Evolutionary conservation across 257 asterid genomes (phyloP).

Genomic region (Pogostemon cablin): DNA sequence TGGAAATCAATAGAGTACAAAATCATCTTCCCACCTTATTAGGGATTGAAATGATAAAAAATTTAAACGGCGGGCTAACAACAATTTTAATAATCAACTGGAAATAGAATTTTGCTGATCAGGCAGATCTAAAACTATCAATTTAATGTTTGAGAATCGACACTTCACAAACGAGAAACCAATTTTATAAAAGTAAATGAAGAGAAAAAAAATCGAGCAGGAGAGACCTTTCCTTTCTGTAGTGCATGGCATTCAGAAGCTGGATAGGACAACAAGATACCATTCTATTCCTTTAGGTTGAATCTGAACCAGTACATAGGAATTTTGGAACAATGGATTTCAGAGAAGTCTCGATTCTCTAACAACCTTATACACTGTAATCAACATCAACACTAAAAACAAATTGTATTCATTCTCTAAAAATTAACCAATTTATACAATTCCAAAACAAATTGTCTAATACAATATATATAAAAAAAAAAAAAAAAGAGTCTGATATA

Average conservation of each 20-base stretch:
- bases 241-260: slow-evolving; percentile 35
- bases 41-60: background rate
- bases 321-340: background rate
- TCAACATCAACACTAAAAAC: background rate
- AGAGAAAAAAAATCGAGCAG: slow-evolving; percentile 24
- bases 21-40: slow-evolving; percentile 23
- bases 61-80: background rate
- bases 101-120: background rate
- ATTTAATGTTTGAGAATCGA: background rate
- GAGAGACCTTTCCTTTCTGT: slow-evolving; percentile 54
- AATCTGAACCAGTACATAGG: background rate
- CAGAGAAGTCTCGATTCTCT: background rate
- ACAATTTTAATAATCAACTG: slow-evolving; percentile 9
- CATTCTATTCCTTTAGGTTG: slow-evolving; percentile 17
- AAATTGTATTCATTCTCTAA: too few relatives aligned
- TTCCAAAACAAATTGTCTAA: too few relatives aligned
- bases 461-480: too few relatives aligned
- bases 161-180: background rate
- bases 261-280: slow-evolving; percentile 27
- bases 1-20: slow-evolving; percentile 36
- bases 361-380: background rate
- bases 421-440: too few relatives aligned
- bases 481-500: too few relatives aligned
- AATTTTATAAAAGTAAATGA: background rate
- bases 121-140: background rate